phyloP scores from a whole-genome alignment of 208 protist species.

The Phytomonas sp. region DNA sequence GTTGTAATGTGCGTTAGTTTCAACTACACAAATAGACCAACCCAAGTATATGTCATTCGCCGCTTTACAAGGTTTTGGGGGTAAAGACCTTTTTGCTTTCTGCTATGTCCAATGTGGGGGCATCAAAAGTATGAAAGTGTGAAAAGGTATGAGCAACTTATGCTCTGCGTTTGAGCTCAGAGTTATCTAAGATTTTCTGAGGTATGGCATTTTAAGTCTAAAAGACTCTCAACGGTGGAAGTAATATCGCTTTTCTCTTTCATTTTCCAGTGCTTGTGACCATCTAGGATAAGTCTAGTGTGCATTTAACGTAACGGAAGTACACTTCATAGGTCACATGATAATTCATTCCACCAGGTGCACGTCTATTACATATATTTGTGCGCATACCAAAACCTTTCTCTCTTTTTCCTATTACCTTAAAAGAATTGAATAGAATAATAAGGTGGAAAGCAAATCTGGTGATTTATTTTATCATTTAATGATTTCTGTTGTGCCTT shows the following conservation, averaged over 20 bases:
- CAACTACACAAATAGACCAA: background rate
- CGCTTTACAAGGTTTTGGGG: background rate
- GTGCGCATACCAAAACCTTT: no score
- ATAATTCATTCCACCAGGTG: no score
- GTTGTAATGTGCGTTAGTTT: background rate
- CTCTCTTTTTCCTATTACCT: no score
- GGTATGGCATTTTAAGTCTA: background rate
- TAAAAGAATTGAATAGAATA: no score
- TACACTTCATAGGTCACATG: no score
- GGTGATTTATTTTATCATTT: background rate
- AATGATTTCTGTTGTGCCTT: conserved; percentile 22
- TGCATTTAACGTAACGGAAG: background rate
- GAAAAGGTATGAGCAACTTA: background rate
- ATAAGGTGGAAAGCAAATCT: no score
- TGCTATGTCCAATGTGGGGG: background rate
- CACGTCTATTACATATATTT: no score
- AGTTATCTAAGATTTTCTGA: background rate
- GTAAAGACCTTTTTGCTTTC: background rate
- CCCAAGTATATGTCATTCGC: background rate
- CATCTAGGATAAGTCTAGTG: background rate
- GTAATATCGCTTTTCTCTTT: background rate
- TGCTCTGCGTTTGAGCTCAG: background rate
- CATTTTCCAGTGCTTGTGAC: background rate
- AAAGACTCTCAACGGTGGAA: background rate
- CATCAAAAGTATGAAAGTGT: background rate